Percentiles rank a stretch among this genome's conserved stretches.
phyloP scores from a whole-genome alignment of 106 monocot genomes.

The Apostasia ramifera region DNA sequence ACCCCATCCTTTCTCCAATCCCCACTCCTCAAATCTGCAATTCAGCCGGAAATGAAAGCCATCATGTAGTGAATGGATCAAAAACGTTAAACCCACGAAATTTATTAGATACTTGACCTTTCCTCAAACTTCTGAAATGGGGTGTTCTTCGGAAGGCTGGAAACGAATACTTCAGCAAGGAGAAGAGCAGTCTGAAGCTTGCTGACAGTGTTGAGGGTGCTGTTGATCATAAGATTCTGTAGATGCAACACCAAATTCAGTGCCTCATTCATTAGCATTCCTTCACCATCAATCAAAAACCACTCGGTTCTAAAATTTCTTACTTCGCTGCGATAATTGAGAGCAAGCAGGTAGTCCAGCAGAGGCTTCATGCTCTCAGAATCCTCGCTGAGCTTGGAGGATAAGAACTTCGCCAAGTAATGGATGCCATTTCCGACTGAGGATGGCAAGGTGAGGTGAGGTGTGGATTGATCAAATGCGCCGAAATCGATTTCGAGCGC shows the following conservation, averaged over 20 bases:
- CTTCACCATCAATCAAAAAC: not conserved
- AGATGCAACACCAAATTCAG: not conserved
- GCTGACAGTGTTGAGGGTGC: conserved; percentile 54
- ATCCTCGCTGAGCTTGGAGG: conserved; percentile 39
- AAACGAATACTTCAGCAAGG: conserved; percentile 66
- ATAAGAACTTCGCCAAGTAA: conserved; percentile 48
- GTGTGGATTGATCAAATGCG: conserved; percentile 52
- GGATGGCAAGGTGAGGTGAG: conserved; percentile 65
- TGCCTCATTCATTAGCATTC: not conserved
- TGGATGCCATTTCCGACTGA: conserved; percentile 80
- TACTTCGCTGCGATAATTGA: conserved; percentile 62
- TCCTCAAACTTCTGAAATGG: conserved; percentile 84
- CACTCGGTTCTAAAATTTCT: conserved; percentile 2
- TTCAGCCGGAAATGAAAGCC: not conserved
- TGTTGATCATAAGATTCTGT: conserved; percentile 87
- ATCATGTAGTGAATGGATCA: not conserved
- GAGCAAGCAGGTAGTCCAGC: conserved; percentile 66
- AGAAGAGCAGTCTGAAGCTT: conserved; percentile 84
- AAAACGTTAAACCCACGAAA: not conserved
- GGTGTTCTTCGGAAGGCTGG: conserved; percentile 50
- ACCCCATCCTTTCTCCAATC: conserved; percentile 94
- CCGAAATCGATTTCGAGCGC: conserved; percentile 88
- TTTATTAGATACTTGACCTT: conserved; percentile 28
- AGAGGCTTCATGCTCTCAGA: conserved; percentile 51
- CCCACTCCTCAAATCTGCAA: conserved; percentile 84